Evolutionary conservation across 768 basidiomycete genomes (phyloP).

Genomic region (Suillus alpinus): DNA sequence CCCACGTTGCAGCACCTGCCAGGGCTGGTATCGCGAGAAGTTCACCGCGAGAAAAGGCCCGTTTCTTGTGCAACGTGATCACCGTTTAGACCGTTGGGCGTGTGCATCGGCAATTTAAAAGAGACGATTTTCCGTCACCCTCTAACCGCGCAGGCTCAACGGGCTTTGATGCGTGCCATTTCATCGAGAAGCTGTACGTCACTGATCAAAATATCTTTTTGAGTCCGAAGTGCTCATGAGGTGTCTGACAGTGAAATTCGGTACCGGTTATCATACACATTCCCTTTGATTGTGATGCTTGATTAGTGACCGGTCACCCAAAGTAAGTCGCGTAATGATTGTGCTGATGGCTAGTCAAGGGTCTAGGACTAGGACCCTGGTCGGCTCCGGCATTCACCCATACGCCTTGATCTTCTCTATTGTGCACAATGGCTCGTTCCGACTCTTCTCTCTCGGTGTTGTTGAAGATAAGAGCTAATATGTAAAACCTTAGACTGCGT

Average conservation of each 20-base stretch:
- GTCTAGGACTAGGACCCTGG: not conserved
- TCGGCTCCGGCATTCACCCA: not conserved
- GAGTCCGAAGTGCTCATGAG: not conserved
- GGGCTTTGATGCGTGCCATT: not conserved
- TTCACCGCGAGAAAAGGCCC: not conserved
- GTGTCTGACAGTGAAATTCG: not conserved
- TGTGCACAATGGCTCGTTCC: too few relatives aligned
- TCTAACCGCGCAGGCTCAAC: not conserved
- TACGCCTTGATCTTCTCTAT: not conserved
- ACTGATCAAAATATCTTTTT: not conserved
- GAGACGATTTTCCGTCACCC: not conserved
- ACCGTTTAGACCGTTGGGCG: not conserved
- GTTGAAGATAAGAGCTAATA: constrained; percentile 1
- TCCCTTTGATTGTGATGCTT: not conserved
- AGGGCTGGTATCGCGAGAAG: not conserved
- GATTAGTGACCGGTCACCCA: not conserved
- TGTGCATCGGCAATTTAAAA: not conserved
- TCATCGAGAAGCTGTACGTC: not conserved
- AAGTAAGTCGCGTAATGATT: not conserved
- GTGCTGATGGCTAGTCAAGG: not conserved
- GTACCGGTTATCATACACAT: not conserved
- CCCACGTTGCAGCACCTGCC: not conserved
- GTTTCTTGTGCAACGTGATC: not conserved
- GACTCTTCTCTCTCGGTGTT: not conserved
- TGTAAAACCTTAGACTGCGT: not conserved